These are phyloP conservation scores for Fusarium acutatum DNA, from an alignment of 2,329 filamentous ascomycete genomes.

Conservation along the genomic window DNA sequence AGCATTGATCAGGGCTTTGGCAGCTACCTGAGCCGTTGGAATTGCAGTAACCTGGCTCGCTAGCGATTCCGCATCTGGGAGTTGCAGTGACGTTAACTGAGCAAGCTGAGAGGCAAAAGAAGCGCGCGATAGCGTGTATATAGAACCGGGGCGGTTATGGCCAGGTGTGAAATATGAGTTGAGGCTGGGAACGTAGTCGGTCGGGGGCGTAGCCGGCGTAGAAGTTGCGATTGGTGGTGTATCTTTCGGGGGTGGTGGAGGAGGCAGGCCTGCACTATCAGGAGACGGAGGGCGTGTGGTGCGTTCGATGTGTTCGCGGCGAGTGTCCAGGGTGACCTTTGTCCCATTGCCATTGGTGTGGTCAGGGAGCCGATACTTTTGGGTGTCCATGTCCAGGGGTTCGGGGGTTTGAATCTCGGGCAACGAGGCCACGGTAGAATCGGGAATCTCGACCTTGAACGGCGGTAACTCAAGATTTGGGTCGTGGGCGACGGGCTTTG, in stretches of 20 bases:
- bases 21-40: constrained; percentile 83
- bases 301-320: constrained; percentile 66
- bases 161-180: constrained; percentile 73
- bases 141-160: constrained; percentile 78
- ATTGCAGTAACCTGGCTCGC: constrained; percentile 86
- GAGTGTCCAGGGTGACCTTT: constrained; percentile 67
- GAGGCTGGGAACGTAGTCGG: constrained; percentile 60
- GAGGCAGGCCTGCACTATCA: constrained; percentile 49
- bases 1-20: constrained; percentile 83
- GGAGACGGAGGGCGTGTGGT: constrained; percentile 52
- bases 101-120: constrained; percentile 94
- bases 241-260: constrained; percentile 51
- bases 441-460: constrained; percentile 43
- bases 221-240: constrained; percentile 48
- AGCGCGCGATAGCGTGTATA: constrained; percentile 90
- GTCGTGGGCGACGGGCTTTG: constrained; percentile 39
- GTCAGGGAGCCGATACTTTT: constrained; percentile 79
- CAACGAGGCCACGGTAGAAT: constrained; percentile 47
- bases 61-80: constrained; percentile 85
- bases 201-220: constrained; percentile 43
- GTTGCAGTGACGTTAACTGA: constrained; percentile 87
- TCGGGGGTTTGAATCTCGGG: constrained; percentile 62
- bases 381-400: constrained; percentile 71
- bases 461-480: constrained; percentile 35
- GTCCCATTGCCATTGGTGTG: constrained; percentile 73